Evolutionary conservation across 805 yeast genomes (phyloP), one percentile per base, ranked within the genome.

Genomic region (Saturnispora sanitii): DNA sequence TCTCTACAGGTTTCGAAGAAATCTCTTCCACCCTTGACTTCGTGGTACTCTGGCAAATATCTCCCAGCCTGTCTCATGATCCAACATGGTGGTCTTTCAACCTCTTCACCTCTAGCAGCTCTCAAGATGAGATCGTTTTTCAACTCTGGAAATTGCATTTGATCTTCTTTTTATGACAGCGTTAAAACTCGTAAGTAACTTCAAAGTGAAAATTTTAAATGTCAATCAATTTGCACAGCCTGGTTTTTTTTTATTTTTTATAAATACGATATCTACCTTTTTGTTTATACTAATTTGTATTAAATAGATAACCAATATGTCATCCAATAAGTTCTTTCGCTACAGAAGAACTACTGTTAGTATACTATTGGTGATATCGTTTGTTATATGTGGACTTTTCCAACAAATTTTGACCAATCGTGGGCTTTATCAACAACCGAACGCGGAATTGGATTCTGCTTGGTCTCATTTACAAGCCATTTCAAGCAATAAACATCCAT

Each of bases 1-100:
- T 85, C 92, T 54, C 92, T 72, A 57, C 98, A 92, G n/a, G 92
- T 79, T 56, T 87, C 95, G 55, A 92, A 92, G 60, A 92, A 92
- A 62, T 92, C 95, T 49, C 84, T 70, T 13, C 72, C 71, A 37
- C 75, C 94, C 57, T 92, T 92, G 36, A 78, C 96, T 56, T 77
- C 73, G 59, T 88, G 95, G 58, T 92, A 92, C 58, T 92, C 95
- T 22, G 94, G 94, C 42, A 79, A 66, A 54, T 88, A 87, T 46
- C 96, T 71, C 16, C 96, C 96, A n/a, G 96, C 96, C 67, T 87
- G 96, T 63, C 96, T 77, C 96, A 87, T 87, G 50, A 88, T 82
- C 96, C 96, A 92, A 45, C 92, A 77, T 16, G 98, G 98, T 2
- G 98, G 96, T 58, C 98, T 77, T 63, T 92, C 97, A 31, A 90